Conservation (phyloP, 2,329 filamentous ascomycete species). For the Fusarium subtropicale region DNA sequence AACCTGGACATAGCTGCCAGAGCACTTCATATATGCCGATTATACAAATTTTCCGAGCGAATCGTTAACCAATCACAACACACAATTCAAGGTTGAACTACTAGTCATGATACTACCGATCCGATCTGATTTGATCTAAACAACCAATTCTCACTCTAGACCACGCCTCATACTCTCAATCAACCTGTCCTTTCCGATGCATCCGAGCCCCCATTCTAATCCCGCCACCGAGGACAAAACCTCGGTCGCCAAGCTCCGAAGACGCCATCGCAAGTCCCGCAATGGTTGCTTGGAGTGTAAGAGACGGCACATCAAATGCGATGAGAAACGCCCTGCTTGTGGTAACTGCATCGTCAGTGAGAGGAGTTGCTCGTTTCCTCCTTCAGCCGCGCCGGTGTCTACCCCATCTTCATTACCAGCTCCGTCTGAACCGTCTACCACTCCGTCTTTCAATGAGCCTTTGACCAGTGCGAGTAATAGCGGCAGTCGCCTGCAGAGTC, state of each 20-base stretch:
- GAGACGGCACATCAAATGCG: constrained; percentile 57
- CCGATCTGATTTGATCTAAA: background rate
- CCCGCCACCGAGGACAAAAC: constrained; percentile 25
- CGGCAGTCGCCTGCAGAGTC: constrained; percentile 37
- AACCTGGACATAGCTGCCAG: background rate
- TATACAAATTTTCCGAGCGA: background rate
- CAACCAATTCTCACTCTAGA: constrained; percentile 11
- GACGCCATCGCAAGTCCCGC: constrained; percentile 56
- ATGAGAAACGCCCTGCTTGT: constrained; percentile 56
- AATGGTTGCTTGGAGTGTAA: constrained; percentile 57
- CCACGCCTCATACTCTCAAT: background rate
- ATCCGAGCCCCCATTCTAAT: constrained; percentile 37
- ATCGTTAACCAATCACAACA: constrained; percentile 5
- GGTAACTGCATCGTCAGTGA: constrained; percentile 55
- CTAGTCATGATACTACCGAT: constrained; percentile 1
- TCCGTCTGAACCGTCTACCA: constrained; percentile 10
- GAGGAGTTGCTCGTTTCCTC: constrained; percentile 53
- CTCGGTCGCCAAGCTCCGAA: constrained; percentile 49
- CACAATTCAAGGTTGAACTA: background rate
- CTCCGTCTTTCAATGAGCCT: constrained; percentile 3
- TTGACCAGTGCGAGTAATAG: background rate
- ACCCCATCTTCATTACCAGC: constrained; percentile 19
- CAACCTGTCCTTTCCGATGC: constrained; percentile 21
- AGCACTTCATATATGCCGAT: background rate
- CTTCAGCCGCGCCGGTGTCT: constrained; percentile 10